A percentile compares a stretch with the other conserved stretches of the same genome.
These are phyloP conservation scores for Pestalotiopsis sp. DNA, from an alignment of 2,329 filamentous ascomycete species.

Conservation along the genomic window DNA sequence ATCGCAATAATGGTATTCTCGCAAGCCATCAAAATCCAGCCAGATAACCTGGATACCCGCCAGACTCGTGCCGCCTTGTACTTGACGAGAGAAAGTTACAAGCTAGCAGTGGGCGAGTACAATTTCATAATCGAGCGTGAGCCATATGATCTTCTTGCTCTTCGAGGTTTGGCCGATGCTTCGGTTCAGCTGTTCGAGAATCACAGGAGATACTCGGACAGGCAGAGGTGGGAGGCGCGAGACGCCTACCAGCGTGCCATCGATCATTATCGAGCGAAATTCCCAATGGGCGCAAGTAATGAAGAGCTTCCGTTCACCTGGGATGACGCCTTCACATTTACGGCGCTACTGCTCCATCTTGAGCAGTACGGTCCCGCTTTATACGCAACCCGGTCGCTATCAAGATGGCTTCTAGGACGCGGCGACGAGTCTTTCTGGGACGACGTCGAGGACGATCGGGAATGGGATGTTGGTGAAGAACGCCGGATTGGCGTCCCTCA, in stretches of 20 bases:
- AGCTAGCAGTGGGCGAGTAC: constrained; percentile 59
- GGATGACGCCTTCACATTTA: constrained; percentile 84
- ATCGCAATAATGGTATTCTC: constrained; percentile 62
- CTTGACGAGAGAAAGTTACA: constrained; percentile 47
- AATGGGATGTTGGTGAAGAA: constrained; percentile 79
- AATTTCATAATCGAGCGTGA: constrained; percentile 52
- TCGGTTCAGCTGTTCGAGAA: constrained; percentile 50
- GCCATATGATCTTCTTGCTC: constrained; percentile 55
- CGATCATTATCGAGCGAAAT: constrained; percentile 36
- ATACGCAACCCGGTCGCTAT: constrained; percentile 67
- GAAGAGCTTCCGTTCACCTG: constrained; percentile 56
- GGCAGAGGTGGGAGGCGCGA: constrained; percentile 37
- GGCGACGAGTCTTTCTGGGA: constrained; percentile 79
- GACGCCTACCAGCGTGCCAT: constrained; percentile 52
- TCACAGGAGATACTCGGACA: constrained; percentile 41
- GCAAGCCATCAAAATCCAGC: constrained; percentile 59
- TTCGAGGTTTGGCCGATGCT: constrained; percentile 59
- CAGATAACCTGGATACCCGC: constrained; percentile 57
- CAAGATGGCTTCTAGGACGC: constrained; percentile 82
- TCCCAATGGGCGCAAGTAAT: constrained; percentile 23
- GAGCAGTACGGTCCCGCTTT: constrained; percentile 68
- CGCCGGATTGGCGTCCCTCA: constrained; percentile 65
- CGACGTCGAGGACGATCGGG: constrained; percentile 73
- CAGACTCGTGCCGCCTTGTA: constrained; percentile 60
- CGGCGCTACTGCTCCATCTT: constrained; percentile 74